Conservation (phyloP, 106 monocot genomes). For the Dioscorea alata region DNA sequence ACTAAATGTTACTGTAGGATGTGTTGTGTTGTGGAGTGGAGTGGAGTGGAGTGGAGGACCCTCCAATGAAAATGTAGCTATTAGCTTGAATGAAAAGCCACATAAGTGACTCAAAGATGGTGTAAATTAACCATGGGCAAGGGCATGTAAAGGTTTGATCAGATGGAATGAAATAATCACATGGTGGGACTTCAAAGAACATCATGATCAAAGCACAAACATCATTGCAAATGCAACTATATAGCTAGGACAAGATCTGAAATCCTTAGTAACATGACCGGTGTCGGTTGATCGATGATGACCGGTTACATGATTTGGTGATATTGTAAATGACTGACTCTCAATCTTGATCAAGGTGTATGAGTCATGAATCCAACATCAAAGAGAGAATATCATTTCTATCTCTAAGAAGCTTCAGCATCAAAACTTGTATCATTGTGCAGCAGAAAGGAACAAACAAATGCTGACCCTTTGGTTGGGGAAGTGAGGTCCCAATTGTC, state of each 20-base stretch:
- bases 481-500: conserved; percentile 3
- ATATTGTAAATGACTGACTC: background rate
- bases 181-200: background rate
- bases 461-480: background rate
- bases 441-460: background rate
- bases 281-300: background rate
- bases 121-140: no score
- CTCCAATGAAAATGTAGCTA: no score
- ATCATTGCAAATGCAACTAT: background rate
- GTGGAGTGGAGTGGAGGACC: no score
- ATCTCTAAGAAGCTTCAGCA: conserved; percentile 5
- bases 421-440: conserved; percentile 13
- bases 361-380: background rate
- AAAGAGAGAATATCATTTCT: background rate
- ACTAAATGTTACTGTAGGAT: background rate
- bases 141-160: no score
- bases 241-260: background rate
- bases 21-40: no score
- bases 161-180: background rate
- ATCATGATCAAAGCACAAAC: background rate
- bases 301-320: background rate
- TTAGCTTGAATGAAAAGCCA: no score
- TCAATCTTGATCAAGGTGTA: background rate
- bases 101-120: no score
- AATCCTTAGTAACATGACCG: background rate